Base-by-base conservation (phyloP, 257 asterid species). In the Primulina tabacum region DNA sequence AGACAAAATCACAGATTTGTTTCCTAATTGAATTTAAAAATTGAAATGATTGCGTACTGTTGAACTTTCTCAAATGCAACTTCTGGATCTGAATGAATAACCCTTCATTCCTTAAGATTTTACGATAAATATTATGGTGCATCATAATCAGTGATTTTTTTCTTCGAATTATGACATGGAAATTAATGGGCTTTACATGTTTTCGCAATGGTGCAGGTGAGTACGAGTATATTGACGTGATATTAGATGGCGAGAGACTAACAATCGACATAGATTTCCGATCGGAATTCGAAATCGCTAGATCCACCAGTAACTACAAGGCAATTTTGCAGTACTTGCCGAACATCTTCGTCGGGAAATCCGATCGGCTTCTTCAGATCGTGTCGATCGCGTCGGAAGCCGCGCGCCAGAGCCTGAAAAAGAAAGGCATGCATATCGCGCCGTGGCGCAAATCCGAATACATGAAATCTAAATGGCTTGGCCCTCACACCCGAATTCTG, bases 381-480 rank as follows among this genome's bases (percentile, higher is more conserved):
- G 75, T 92, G 3, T 77, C 87, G 4, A 80, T 92, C 50, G 88
- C 84, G 2, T 81, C 98, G 6, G 98, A 90, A 47, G 92, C 95
- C 10, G 97, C 95, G 17, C 75, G 81, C 47, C 81, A 70, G 65
- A 92, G 98, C 80, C 76, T 92, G 33, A 92, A 87, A 88, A 92
- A 88, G 90, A 92, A 92, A 75, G 98, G 90, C 4, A 90, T 92
- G 98, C 97, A 92, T 65, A 80, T 92, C 63, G 90, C 98, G 34
- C 97, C 98, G 3, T 92, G 98, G 98, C 95, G 98, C 20, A 90
- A 88, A 78, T 79, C 89, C 5, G 97, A 92, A 65, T 92, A 90
- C 76, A 73, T 84, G 21, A 90, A 83, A 64, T 82, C 89, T 2
- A 92, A 92, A 71, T 92, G 98, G 98, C 88, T 92, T 47, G 73